phyloP scores from a whole-genome alignment of 208 protist species.

The Wallacemonas sp. region DNA sequence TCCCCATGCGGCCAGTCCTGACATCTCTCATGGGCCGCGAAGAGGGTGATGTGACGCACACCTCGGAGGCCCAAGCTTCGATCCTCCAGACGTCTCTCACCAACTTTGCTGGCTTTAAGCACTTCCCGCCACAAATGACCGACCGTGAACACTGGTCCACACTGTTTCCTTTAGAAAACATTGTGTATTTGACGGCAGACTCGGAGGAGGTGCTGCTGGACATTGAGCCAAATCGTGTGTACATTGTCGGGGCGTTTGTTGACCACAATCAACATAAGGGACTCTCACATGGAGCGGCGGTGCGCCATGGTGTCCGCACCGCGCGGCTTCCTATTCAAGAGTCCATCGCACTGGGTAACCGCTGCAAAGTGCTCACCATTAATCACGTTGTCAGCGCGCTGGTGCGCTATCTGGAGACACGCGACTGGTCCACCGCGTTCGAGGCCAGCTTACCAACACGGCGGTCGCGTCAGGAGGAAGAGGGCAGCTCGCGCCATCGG shows the following conservation, averaged over 20 bases:
- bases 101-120: constrained; percentile 71
- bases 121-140: constrained; percentile 44
- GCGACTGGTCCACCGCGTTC: constrained; percentile 67
- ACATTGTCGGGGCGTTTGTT: constrained; percentile 89
- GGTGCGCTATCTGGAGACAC: constrained; percentile 39
- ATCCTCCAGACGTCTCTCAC: constrained; percentile 31
- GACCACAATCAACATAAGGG: constrained; percentile 88
- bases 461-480: constrained; percentile 44
- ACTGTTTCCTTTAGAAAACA: constrained; percentile 35
- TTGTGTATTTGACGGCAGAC: constrained; percentile 85
- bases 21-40: constrained; percentile 61
- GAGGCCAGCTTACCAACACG: constrained; percentile 67
- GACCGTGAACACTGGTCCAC: constrained; percentile 64
- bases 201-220: constrained; percentile 52
- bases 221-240: constrained; percentile 59
- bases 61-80: constrained; percentile 26
- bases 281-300: constrained; percentile 54
- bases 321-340: constrained; percentile 82
- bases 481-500: constrained; percentile 30
- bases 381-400: constrained; percentile 88
- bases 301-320: constrained; percentile 61
- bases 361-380: constrained; percentile 88
- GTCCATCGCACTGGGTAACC: constrained; percentile 78
- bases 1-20: constrained; percentile 77
- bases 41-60: constrained; percentile 4